These are phyloP conservation scores for Agrocybe praecox DNA, from an alignment of 768 basidiomycete genomes.

Conservation along the genomic window DNA sequence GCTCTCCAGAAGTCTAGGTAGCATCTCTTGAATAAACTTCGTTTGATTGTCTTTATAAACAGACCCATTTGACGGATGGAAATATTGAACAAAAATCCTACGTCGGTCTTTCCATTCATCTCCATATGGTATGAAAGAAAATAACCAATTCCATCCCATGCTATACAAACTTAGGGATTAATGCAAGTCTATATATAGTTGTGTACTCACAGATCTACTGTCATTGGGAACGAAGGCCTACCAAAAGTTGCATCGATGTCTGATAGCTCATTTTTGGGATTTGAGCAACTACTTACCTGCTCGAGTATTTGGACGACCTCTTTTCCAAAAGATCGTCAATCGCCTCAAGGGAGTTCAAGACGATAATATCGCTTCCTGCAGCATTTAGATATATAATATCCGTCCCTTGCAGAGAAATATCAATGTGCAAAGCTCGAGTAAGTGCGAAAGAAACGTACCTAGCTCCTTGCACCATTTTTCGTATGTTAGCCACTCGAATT, in stretches of 20 bases:
- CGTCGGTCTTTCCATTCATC: conserved; percentile 39
- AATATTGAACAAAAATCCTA: conserved; percentile 37
- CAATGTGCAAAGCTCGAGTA: too few species aligned
- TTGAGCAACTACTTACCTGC: conserved; percentile 23
- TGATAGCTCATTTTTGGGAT: not conserved
- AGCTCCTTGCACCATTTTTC: not conserved
- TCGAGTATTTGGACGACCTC: conserved; percentile 41
- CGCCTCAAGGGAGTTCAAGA: conserved; percentile 35
- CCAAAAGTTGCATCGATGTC: not conserved
- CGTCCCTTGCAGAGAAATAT: conserved; percentile 19
- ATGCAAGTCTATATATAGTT: not conserved
- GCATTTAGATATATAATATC: conserved; percentile 31
- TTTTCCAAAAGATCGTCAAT: conserved; percentile 44
- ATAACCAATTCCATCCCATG: conserved; percentile 39
- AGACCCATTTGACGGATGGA: conserved; percentile 18
- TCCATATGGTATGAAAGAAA: conserved; percentile 39
- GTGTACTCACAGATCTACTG: conserved; percentile 13
- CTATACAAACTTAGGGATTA: conserved; percentile 20
- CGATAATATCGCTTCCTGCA: conserved; percentile 32
- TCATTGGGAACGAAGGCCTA: conserved; percentile 30
- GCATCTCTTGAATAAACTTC: conserved; percentile 27
- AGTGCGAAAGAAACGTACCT: not conserved
- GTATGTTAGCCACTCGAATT: not conserved
- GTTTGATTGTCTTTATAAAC: conserved; percentile 28
- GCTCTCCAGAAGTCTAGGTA: conserved; percentile 29